A percentile compares a stretch with the other conserved stretches of the same genome.
These are phyloP conservation scores for Halophytophthora batemanensis DNA, from an alignment of 352 stramenopile species.

Conservation along the genomic window DNA sequence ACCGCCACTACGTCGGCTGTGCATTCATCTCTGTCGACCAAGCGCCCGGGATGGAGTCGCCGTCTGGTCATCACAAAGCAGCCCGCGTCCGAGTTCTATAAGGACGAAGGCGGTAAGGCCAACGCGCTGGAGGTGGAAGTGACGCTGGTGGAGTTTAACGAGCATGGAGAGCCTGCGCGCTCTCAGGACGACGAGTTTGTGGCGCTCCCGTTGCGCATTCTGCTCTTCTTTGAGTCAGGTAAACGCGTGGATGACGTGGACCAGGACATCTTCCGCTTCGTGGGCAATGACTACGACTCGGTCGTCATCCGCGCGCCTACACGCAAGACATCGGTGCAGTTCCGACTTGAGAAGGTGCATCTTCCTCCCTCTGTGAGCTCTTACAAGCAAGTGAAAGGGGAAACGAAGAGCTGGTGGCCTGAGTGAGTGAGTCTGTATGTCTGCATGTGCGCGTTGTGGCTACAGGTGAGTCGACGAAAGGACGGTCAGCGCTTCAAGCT, in stretches of 20 bases:
- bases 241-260: conserved; percentile 81
- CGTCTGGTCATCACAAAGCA: conserved; percentile 85
- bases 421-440: no score
- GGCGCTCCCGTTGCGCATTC: conserved; percentile 74
- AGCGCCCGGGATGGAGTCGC: conserved; percentile 57
- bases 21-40: conserved; percentile 8
- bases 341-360: conserved; percentile 74
- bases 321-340: conserved; percentile 70
- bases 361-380: no score
- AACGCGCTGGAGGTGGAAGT: conserved; percentile 81
- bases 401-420: no score
- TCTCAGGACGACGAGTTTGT: conserved; percentile 72
- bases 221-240: conserved; percentile 85
- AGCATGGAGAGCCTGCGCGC: conserved; percentile 56
- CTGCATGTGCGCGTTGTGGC: no score
- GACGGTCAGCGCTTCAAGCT: conserved; percentile 85
- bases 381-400: no score
- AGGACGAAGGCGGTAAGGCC: conserved; percentile 84
- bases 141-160: conserved; percentile 79
- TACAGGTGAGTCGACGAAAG: conserved; percentile 71
- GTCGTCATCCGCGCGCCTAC: conserved; percentile 64
- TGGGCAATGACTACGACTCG: conserved; percentile 84
- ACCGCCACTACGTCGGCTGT: conserved; percentile 10
- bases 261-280: conserved; percentile 85
- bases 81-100: conserved; percentile 84